Evolutionary conservation across 345 rosid genomes (phyloP).

Genomic region (Stellera chamaejasme): DNA sequence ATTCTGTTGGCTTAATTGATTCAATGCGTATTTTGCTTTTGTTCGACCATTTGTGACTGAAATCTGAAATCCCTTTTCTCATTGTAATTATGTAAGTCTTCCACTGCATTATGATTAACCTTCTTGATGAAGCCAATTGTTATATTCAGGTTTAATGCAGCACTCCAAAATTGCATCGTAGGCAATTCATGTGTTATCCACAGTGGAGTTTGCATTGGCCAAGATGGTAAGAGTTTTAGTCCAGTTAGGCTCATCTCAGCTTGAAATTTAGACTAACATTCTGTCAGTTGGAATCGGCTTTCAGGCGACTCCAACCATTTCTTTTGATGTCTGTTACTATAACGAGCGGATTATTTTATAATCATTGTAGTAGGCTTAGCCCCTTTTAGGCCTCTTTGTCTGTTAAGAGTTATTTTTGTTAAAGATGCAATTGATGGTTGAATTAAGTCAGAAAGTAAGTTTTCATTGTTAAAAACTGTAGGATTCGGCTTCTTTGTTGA

Average conservation of each 20-base stretch:
- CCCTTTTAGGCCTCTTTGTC: background rate
- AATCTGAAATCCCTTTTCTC: background rate
- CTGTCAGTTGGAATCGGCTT: background rate
- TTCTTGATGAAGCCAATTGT: background rate
- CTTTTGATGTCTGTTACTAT: too few species aligned
- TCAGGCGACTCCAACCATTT: background rate
- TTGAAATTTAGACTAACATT: background rate
- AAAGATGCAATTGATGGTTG: background rate
- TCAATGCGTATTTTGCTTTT: too few species aligned
- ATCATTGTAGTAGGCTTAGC: too few species aligned
- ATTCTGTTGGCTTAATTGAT: background rate
- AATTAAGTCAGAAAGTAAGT: background rate
- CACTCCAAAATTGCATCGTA: conserved; percentile 53
- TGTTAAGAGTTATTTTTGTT: background rate
- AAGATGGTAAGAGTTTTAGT: conserved; percentile 56
- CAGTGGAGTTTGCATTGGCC: conserved; percentile 81
- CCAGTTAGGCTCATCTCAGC: background rate
- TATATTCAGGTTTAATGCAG: conserved; percentile 48
- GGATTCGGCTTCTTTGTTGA: conserved; percentile 86
- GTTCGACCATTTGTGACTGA: too few species aligned
- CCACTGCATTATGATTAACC: background rate
- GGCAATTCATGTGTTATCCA: conserved; percentile 66
- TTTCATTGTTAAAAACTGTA: conserved; percentile 15
- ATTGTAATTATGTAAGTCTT: background rate
- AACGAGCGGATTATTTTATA: too few species aligned